phyloP scores from a whole-genome alignment of 768 basidiomycete genomes.

The Hericium coralloides region DNA sequence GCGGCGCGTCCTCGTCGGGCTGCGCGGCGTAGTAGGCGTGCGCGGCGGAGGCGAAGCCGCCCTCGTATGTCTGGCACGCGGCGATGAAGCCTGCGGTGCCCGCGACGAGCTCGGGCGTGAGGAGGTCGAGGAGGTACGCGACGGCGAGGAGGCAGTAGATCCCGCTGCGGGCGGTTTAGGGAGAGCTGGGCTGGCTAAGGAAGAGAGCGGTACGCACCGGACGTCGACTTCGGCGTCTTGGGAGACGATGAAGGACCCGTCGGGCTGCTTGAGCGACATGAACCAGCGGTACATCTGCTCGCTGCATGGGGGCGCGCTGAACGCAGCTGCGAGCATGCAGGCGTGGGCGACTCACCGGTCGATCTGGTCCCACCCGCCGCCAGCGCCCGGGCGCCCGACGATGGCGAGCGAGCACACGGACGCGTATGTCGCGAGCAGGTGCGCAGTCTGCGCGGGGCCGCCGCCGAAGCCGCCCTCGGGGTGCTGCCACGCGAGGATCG shows the following conservation, averaged over 20 bases:
- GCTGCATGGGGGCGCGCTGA: slow-evolving; percentile 25
- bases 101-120: slow-evolving; percentile 80
- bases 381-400: slow-evolving; percentile 60
- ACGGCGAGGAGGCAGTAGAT: slow-evolving; percentile 86
- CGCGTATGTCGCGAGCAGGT: slow-evolving; percentile 87
- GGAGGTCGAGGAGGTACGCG: slow-evolving; percentile 73
- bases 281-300: slow-evolving; percentile 81
- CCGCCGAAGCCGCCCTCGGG: slow-evolving; percentile 88
- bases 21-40: slow-evolving; percentile 47
- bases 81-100: slow-evolving; percentile 75
- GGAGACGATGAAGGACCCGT: slow-evolving; percentile 90
- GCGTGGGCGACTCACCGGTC: slow-evolving; percentile 44
- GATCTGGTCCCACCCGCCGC: slow-evolving; percentile 82
- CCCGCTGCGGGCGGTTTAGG: slow-evolving; percentile 41
- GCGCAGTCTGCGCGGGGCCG: slow-evolving; percentile 81
- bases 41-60: slow-evolving; percentile 81
- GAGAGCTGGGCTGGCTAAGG: not conserved
- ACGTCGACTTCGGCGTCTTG: slow-evolving; percentile 90
- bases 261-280: slow-evolving; percentile 83
- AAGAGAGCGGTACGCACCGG: slow-evolving; percentile 53
- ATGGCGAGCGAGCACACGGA: slow-evolving; percentile 78
- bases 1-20: not conserved
- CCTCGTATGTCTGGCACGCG: slow-evolving; percentile 95
- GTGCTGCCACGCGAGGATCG: slow-evolving; percentile 75
- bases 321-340: not conserved